Evolutionary conservation across 768 basidiomycete genomes (phyloP).

Genomic region (Psilocybe cubensis): DNA sequence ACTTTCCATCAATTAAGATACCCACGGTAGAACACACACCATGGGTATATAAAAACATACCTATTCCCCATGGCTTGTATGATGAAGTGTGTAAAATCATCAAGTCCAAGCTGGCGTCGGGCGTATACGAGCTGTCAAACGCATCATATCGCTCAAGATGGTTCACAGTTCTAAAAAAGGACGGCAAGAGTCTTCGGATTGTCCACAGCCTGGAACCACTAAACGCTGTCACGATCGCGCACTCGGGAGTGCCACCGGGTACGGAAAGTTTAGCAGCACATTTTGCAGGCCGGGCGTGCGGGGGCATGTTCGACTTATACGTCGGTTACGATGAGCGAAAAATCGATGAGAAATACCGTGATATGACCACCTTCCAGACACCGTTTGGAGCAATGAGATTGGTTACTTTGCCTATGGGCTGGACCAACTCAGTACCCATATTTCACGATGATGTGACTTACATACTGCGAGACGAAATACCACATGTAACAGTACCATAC

Average conservation of each 20-base stretch:
- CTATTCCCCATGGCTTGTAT: conserved; percentile 14
- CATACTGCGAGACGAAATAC: conserved; percentile 20
- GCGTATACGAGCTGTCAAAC: conserved; percentile 33
- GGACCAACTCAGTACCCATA: conserved; percentile 33
- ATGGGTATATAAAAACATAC: conserved; percentile 11
- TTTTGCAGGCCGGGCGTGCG: conserved; percentile 18
- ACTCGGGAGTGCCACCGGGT: conserved; percentile 31
- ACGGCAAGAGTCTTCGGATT: conserved; percentile 30
- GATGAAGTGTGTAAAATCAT: neutral
- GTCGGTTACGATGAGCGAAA: conserved; percentile 1
- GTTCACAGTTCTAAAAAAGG: conserved; percentile 42
- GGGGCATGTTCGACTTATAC: neutral
- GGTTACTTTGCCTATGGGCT: conserved; percentile 30
- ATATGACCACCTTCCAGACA: conserved; percentile 33
- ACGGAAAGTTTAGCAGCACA: conserved; percentile 24
- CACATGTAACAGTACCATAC: conserved; percentile 19
- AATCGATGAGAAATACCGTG: conserved; percentile 22
- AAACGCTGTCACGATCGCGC: conserved; percentile 33
- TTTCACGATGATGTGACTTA: conserved; percentile 33
- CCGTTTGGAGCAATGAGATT: conserved; percentile 25
- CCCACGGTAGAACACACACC: conserved; percentile 11
- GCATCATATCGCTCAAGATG: conserved; percentile 39
- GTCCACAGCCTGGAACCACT: conserved; percentile 40
- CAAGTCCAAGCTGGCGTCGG: conserved; percentile 33
- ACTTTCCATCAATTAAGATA: conserved; percentile 12